These are phyloP conservation scores for Calvatia gigantea DNA, from an alignment of 768 basidiomycete genomes.

Conservation along the genomic window DNA sequence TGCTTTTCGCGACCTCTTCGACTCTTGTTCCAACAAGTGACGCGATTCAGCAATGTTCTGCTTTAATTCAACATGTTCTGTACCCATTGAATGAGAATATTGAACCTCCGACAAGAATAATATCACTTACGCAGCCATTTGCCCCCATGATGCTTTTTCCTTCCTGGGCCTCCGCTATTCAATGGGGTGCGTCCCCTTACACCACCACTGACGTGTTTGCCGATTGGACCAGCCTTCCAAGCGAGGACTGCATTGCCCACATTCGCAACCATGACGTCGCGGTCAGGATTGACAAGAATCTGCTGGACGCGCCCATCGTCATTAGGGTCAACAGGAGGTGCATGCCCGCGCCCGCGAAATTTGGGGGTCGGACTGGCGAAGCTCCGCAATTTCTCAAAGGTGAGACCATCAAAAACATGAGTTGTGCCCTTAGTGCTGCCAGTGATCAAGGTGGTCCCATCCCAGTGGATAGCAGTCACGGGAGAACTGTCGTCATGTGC, in stretches of 20 bases:
- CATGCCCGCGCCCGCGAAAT: slow-evolving; percentile 21
- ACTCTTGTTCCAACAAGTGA: slow-evolving; percentile 49
- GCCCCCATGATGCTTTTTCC: slow-evolving; percentile 26
- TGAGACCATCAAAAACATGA: slow-evolving; percentile 63
- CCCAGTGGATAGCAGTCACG: slow-evolving; percentile 64
- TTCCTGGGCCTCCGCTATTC: slow-evolving; percentile 25
- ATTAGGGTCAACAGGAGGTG: slow-evolving; percentile 19
- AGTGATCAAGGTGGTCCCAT: slow-evolving; percentile 53
- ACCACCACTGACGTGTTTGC: slow-evolving; percentile 26
- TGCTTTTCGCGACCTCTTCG: slow-evolving; percentile 27
- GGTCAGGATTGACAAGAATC: slow-evolving; percentile 52
- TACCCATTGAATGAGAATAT: slow-evolving; percentile 5
- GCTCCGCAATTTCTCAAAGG: slow-evolving; percentile 51
- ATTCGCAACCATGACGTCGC: slow-evolving; percentile 52
- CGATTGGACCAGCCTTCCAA: slow-evolving; percentile 59
- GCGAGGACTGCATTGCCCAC: slow-evolving; percentile 62
- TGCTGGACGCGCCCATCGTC: slow-evolving; percentile 46
- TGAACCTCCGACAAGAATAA: neutral
- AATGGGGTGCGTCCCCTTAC: slow-evolving; percentile 28
- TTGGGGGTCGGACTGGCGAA: slow-evolving; percentile 48
- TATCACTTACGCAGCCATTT: slow-evolving; percentile 46
- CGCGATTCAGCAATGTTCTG: slow-evolving; percentile 61
- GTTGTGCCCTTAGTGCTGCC: slow-evolving; percentile 63
- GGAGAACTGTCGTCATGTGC: slow-evolving; percentile 58
- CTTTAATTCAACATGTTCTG: slow-evolving; percentile 64